Percentiles rank a stretch among this genome's conserved stretches.
Conservation (phyloP, 2,329 filamentous ascomycete species). For the Thyridium curvatum region DNA sequence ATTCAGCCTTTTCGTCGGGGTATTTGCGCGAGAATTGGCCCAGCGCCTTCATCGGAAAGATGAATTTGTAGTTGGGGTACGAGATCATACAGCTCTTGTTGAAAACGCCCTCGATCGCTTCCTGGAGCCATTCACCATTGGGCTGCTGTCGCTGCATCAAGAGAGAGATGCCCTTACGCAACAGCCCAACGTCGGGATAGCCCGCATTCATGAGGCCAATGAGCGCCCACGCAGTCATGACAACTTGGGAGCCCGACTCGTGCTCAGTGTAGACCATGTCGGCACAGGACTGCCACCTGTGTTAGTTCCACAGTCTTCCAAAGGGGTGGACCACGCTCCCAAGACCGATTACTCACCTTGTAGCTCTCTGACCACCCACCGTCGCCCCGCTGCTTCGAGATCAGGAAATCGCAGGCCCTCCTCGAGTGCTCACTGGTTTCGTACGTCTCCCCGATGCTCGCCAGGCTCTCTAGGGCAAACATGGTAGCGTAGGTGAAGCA, state of each 20-base stretch:
- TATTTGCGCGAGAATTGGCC: constrained; percentile 78
- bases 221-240: constrained; percentile 89
- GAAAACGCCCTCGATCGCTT: constrained; percentile 95
- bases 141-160: constrained; percentile 78
- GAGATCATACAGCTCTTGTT: constrained; percentile 99
- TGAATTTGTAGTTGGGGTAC: constrained; percentile 98
- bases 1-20: constrained; percentile 53
- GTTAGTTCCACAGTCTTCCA: too few relatives aligned
- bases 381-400: constrained; percentile 78
- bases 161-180: constrained; percentile 69
- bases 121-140: constrained; percentile 93
- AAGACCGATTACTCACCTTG: constrained; percentile 37
- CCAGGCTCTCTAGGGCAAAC: constrained; percentile 88
- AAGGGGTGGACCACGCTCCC: too few relatives aligned
- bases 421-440: constrained; percentile 63
- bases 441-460: constrained; percentile 76
- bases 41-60: constrained; percentile 87
- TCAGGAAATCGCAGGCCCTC: constrained; percentile 77
- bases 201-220: constrained; percentile 77
- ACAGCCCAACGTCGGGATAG: constrained; percentile 67
- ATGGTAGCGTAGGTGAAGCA: constrained; percentile 97
- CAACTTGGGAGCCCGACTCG: constrained; percentile 71
- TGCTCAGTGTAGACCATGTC: constrained; percentile 70
- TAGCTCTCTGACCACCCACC: constrained; percentile 98
- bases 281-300: constrained; percentile 59